phyloP scores from a whole-genome alignment of 805 yeast species.

The Starmerella kuoi region DNA sequence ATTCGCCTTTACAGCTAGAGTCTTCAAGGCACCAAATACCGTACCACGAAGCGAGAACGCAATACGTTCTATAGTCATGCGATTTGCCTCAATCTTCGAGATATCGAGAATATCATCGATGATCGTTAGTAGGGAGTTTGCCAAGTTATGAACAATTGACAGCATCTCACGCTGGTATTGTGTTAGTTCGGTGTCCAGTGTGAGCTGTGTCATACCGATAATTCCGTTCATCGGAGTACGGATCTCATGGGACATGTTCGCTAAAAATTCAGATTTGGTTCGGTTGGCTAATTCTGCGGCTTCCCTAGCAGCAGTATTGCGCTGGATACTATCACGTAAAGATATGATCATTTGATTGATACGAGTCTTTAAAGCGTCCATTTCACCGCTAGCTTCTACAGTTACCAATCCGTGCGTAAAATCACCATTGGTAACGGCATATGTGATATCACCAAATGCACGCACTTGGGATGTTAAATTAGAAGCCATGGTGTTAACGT shows the following conservation, averaged over 20 bases:
- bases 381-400: constrained; percentile 85
- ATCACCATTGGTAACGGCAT: constrained; percentile 90
- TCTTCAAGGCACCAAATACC: constrained; percentile 79
- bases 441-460: constrained; percentile 86
- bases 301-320: constrained; percentile 87
- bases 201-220: constrained; percentile 82
- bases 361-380: constrained; percentile 48
- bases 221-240: constrained; percentile 90
- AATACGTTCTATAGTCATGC: constrained; percentile 85
- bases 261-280: constrained; percentile 81
- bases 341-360: constrained; percentile 75
- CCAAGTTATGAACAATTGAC: constrained; percentile 76
- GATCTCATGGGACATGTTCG: constrained; percentile 79
- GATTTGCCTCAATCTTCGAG: constrained; percentile 83
- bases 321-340: constrained; percentile 75
- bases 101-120: constrained; percentile 86
- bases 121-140: constrained; percentile 71
- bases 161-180: constrained; percentile 89
- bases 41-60: constrained; percentile 79
- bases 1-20: constrained; percentile 79
- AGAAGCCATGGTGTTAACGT: constrained; percentile 90
- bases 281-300: constrained; percentile 86
- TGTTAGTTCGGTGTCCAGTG: constrained; percentile 76
- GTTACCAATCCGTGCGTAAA: constrained; percentile 72
- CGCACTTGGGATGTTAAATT: constrained; percentile 83